A percentile compares a stretch with the other conserved stretches of the same genome.
These are phyloP conservation scores for Volvox africanus DNA, from an alignment of 139 green algal genomes.

Conservation along the genomic window DNA sequence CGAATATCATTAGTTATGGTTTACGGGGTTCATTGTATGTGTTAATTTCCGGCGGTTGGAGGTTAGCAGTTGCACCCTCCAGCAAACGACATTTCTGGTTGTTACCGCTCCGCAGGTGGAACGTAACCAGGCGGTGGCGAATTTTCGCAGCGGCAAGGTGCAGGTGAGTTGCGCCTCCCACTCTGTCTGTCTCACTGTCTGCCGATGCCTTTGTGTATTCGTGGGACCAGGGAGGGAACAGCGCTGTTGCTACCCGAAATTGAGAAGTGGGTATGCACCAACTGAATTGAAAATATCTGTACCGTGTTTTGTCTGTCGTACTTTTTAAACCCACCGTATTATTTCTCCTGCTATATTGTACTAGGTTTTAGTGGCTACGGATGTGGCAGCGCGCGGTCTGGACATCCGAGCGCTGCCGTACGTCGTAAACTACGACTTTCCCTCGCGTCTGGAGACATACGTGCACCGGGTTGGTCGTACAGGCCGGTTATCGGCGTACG, in stretches of 20 bases:
- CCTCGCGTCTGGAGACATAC: constrained; percentile 88
- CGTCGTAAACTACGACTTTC: constrained; percentile 95
- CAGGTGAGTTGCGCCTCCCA: too few relatives aligned
- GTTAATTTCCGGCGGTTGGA: too few relatives aligned
- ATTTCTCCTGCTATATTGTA: not conserved
- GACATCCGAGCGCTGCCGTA: constrained; percentile 86
- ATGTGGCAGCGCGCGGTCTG: constrained; percentile 87
- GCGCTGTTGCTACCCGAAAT: too few relatives aligned
- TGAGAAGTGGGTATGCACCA: not conserved
- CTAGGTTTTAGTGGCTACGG: constrained; percentile 87
- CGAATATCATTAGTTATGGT: too few relatives aligned
- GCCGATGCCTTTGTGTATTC: too few relatives aligned
- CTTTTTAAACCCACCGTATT: not conserved
- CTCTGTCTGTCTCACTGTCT: too few relatives aligned
- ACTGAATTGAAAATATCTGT: not conserved
- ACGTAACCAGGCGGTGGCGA: constrained; percentile 75
- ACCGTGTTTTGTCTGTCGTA: not conserved
- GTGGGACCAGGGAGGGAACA: too few relatives aligned
- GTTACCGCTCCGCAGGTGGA: constrained; percentile 55
- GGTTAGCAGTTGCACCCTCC: too few relatives aligned
- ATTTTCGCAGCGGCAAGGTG: constrained; percentile 80
- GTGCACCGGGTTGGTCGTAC: constrained; percentile 95
- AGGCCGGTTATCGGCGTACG: constrained; percentile 85
- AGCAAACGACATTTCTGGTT: too few relatives aligned
- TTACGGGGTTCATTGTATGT: too few relatives aligned